Evolutionary conservation across 2,329 filamentous ascomycete genomes (phyloP).

Genomic region (Aspergillus floridensis): DNA sequence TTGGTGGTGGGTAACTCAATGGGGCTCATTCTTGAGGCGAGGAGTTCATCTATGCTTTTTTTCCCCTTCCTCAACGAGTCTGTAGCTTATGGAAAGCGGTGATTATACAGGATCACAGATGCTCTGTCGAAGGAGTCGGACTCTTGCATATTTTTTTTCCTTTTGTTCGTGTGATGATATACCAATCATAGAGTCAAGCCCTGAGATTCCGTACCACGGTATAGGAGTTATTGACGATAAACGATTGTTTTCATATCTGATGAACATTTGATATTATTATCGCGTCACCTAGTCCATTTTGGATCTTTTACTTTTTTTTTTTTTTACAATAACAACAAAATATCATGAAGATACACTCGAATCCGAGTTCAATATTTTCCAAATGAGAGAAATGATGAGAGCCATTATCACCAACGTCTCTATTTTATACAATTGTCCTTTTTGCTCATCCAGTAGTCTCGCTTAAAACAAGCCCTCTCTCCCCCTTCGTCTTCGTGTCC

Average conservation of each 20-base stretch:
- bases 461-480: too few species aligned
- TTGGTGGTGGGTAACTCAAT: constrained; percentile 83
- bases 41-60: constrained; percentile 59
- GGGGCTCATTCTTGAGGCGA: constrained; percentile 99
- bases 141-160: constrained; percentile 33
- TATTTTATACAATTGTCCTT: constrained; percentile 3
- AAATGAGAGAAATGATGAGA: not conserved
- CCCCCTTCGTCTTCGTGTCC: constrained; percentile 3
- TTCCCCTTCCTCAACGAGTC: constrained; percentile 42
- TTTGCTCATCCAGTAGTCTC: not conserved
- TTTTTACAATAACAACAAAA: too few species aligned
- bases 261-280: constrained; percentile 32
- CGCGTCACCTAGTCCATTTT: constrained; percentile 12
- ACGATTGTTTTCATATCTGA: constrained; percentile 52
- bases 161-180: constrained; percentile 79
- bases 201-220: constrained; percentile 61
- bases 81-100: constrained; percentile 57
- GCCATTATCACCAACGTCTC: not conserved
- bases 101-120: constrained; percentile 45
- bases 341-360: constrained; percentile 12
- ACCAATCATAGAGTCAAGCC: constrained; percentile 98
- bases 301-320: too few species aligned
- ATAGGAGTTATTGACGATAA: constrained; percentile 47
- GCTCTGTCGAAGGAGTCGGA: constrained; percentile 70
- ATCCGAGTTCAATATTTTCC: not conserved